Evolutionary conservation across 805 yeast species (phyloP).

Genomic region (Blastobotrys robertii): DNA sequence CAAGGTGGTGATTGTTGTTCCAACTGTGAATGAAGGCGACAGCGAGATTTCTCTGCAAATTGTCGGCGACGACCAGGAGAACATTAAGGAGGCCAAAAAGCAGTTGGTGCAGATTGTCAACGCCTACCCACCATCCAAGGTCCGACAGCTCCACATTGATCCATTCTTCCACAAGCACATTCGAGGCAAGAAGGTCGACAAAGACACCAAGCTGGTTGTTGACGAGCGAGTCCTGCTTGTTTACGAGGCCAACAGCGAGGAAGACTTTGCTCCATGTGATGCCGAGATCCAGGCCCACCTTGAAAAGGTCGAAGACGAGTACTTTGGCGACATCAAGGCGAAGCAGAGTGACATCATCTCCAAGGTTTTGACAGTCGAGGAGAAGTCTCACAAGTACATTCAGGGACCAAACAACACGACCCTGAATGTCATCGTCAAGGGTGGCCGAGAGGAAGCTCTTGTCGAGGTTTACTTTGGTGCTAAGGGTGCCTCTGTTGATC

Average conservation of each 20-base stretch:
- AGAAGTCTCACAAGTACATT: conserved; percentile 48
- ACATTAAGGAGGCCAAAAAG: conserved; percentile 58
- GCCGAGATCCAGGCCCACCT: conserved; percentile 51
- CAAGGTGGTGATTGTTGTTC: conserved; percentile 38
- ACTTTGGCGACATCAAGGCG: conserved; percentile 50
- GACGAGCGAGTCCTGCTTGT: conserved; percentile 49
- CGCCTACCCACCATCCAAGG: conserved; percentile 55
- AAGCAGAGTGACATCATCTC: conserved; percentile 45
- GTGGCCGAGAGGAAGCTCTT: conserved; percentile 33
- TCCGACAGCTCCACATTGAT: conserved; percentile 58
- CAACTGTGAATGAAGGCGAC: conserved; percentile 27
- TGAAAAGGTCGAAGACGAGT: conserved; percentile 37
- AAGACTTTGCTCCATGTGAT: conserved; percentile 64
- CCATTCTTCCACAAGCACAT: conserved; percentile 45
- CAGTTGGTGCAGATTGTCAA: conserved; percentile 67
- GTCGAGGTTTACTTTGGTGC: conserved; percentile 23
- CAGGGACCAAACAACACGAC: conserved; percentile 56
- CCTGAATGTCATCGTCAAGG: conserved; percentile 31
- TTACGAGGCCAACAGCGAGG: conserved; percentile 35
- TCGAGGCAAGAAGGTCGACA: conserved; percentile 29
- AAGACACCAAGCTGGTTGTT: conserved; percentile 42
- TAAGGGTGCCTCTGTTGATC: conserved; percentile 19
- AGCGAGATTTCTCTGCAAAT: conserved; percentile 40
- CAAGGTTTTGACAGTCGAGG: conserved; percentile 41
- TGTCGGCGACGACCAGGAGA: conserved; percentile 39